Evolutionary conservation across 768 basidiomycete species (phyloP), one percentile per base, ranked within the genome.

Genomic region (Antrodiella citrinella): DNA sequence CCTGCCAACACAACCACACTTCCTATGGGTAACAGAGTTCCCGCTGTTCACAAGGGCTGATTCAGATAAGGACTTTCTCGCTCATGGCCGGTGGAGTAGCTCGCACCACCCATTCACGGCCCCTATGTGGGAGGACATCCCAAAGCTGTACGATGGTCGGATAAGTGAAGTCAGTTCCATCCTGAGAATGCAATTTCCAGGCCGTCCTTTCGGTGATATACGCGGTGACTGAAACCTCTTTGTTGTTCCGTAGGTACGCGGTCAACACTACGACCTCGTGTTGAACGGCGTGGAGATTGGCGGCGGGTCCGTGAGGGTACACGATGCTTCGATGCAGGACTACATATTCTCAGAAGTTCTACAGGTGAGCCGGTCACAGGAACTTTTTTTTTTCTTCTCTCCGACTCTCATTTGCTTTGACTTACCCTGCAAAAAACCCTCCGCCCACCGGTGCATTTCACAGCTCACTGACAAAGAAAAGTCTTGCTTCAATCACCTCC

Each of bases 71-170:
- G 82, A 88, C 30, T 80, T 84, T 62, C 68, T 92, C 24, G 87
- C 91, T 3, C 77, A 81, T 50, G 93, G 93, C 24, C 75, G 92
- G 59, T 95, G 91, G 89, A 86, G 88, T 56, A 88, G 87, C 55
- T 83, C 90, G 2, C 94, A 97, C 60, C 94, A 97, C 66, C 94
- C 94, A 2, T 97, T 97, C 67, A 97, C 94, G 11, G 93, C 94
- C 7, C 94, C 94, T 19, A 88, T 94, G 82, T 86, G 75, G 75
- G 79, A 95, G 65, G 94, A 97, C 65, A 74, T 95, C 21, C 73
- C 81, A 43, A 77, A 79, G 30, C 72, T 97, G 69, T 84, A 86
- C 61, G 70, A 69, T 39, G 91, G 89, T 30, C 72, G 80, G 57
- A 69, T 85, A 44, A 79, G 81, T 47, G 64, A 67, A 59, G 74